Evolutionary conservation across 495 filamentous ascomycete species (phyloP), one percentile per base, ranked within the genome.

Genomic region (Podospora tetraspora): DNA sequence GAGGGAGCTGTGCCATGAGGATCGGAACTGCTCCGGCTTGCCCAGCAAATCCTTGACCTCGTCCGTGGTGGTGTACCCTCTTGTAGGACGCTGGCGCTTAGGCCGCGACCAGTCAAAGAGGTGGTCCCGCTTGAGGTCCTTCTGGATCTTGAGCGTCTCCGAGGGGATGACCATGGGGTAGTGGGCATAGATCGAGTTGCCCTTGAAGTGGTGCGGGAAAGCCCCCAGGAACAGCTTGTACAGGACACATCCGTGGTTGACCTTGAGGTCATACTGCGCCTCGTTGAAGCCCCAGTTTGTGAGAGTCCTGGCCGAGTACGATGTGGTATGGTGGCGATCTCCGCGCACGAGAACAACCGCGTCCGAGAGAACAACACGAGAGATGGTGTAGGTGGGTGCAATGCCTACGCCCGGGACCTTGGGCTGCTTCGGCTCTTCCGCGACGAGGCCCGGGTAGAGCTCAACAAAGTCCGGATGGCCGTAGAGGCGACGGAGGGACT

Each of bases 271-370:
- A 57, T 79, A 80, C 59, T 78, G 72, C 16, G 74, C 78, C 57
- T 79, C 78, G 43, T 77, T 77, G 72, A 71, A 89, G 3, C 91
- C 92, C 91, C 91, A 97, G 72, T 91, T 93, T 5, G 93, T 97
- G 19, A 96, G 84, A 66, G 88, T 85, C 37, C 85, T 86, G 0
- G 93, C 86, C 34, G 87, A 90, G 75, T 92, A 94, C 70, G 88
- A 85, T 22, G 76, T 73, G 1, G 93, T 96, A 77, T 95, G 94
- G 79, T 94, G 93, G 7, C 93, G 84, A 76, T 97, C 93, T 21
- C 92, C 91, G 37, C 93, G 86, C 52, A 96, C 92, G n/a, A 96
- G 79, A 52, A 88, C 87, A 9, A 93, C 90, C 2, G 93, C 93
- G 75, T 97, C 93, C 0, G 91, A 94, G 6, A 97, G 82, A 63